Evolutionary conservation across 257 asterid species (phyloP).

Genomic region (Lavandula angustifolia): DNA sequence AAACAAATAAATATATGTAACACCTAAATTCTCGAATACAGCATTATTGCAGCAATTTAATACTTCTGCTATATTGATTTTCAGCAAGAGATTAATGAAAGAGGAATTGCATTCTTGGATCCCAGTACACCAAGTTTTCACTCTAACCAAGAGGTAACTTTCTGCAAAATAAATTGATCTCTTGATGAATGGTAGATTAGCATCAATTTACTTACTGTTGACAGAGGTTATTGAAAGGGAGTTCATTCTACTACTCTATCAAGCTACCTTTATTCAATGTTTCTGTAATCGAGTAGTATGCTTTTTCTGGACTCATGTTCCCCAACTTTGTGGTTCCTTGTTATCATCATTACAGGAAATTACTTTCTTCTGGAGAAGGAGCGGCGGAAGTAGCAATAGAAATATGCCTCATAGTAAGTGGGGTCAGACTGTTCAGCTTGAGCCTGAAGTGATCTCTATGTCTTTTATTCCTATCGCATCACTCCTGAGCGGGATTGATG

Average conservation of each 20-base stretch:
- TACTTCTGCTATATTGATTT: slow-evolving; percentile 27
- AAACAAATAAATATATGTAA: too few relatives aligned
- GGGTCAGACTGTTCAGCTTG: slow-evolving; percentile 76
- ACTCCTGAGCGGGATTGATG: slow-evolving; percentile 71
- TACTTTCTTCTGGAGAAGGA: slow-evolving; percentile 68
- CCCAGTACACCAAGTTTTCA: slow-evolving; percentile 51
- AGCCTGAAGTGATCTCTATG: slow-evolving; percentile 77
- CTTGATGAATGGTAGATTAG: slow-evolving; percentile 2
- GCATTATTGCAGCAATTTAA: slow-evolving; percentile 9
- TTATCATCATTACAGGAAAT: slow-evolving; percentile 52
- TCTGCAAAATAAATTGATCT: slow-evolving; percentile 13
- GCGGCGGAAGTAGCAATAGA: slow-evolving; percentile 65
- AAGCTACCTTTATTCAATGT: too few relatives aligned
- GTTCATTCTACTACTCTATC: too few relatives aligned
- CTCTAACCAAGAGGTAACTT: slow-evolving; percentile 65
- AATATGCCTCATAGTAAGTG: slow-evolving; percentile 60
- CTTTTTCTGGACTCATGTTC: background rate
- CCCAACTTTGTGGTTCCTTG: slow-evolving; percentile 18
- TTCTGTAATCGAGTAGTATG: background rate
- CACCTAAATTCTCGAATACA: too few relatives aligned
- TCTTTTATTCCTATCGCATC: slow-evolving; percentile 75
- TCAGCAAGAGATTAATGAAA: slow-evolving; percentile 50
- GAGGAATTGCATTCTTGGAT: slow-evolving; percentile 54
- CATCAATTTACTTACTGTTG: background rate
- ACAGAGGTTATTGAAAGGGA: background rate